A percentile compares a stretch with the other conserved stretches of the same genome.
These are phyloP conservation scores for Racocetra persica DNA, from an alignment of 371 early-diverging fungal species.

Conservation along the genomic window DNA sequence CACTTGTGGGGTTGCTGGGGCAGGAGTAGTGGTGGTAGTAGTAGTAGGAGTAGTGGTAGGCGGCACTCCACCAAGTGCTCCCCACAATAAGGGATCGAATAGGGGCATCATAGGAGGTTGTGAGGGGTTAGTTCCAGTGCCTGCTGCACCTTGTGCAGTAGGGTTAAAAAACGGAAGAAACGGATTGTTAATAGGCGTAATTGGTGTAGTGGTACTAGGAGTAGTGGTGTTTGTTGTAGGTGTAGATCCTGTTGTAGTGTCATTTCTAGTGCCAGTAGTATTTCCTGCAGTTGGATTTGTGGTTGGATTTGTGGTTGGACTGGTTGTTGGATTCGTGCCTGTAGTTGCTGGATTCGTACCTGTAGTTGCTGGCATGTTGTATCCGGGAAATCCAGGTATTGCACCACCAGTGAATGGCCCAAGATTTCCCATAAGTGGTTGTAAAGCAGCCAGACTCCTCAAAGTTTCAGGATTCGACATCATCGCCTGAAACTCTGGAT, in stretches of 20 bases:
- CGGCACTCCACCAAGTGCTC: constrained; percentile 50
- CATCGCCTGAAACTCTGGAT: constrained; percentile 86
- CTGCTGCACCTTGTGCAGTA: constrained; percentile 50
- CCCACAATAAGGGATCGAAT: constrained; percentile 54
- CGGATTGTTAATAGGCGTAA: constrained; percentile 65
- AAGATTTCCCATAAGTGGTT: constrained; percentile 61
- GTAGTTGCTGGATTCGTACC: background rate
- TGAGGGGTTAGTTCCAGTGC: constrained; percentile 47
- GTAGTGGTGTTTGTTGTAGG: constrained; percentile 17
- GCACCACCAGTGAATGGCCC: constrained; percentile 47
- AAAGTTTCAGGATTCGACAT: constrained; percentile 85
- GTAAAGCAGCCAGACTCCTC: constrained; percentile 80
- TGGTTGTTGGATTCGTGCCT: background rate
- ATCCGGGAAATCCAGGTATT: constrained; percentile 47
- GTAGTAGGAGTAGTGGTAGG: constrained; percentile 43
- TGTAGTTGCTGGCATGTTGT: constrained; percentile 46
- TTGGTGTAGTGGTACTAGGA: constrained; percentile 46
- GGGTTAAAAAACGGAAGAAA: constrained; percentile 65
- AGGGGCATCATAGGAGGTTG: constrained; percentile 48
- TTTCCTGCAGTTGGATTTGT: constrained; percentile 47
- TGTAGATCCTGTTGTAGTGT: background rate
- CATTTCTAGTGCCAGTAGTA: background rate
- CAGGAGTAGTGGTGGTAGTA: background rate
- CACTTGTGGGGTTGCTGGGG: constrained; percentile 56
- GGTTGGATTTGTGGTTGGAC: constrained; percentile 46